Evolutionary conservation across 208 protist genomes (phyloP).

Genomic region (Leishmania major): DNA sequence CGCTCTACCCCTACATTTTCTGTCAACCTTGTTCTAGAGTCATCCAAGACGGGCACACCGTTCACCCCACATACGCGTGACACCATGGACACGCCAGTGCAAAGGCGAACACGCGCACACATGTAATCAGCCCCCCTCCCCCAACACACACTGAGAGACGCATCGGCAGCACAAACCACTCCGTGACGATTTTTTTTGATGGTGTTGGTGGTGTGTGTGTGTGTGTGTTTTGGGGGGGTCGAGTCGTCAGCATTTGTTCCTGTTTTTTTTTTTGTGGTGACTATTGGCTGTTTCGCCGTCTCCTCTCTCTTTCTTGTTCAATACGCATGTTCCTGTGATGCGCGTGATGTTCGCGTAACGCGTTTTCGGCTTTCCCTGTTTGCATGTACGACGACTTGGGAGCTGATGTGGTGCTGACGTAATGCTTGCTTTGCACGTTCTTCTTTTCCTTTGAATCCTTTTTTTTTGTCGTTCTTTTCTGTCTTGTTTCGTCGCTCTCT

Average conservation of each 20-base stretch:
- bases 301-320: neutral
- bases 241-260: too few species aligned
- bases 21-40: neutral
- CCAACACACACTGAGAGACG: neutral
- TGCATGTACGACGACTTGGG: neutral
- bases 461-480: neutral
- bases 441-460: neutral
- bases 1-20: neutral
- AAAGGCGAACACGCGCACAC: neutral
- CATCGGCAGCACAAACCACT: neutral
- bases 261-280: neutral
- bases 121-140: neutral
- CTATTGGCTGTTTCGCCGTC: neutral
- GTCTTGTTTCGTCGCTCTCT: constrained; percentile 3
- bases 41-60: neutral
- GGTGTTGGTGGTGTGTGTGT: too few species aligned
- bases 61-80: neutral
- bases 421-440: neutral
- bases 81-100: neutral
- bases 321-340: neutral
- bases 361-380: neutral
- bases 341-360: neutral
- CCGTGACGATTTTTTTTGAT: neutral
- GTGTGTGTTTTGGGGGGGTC: too few species aligned
- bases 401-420: neutral